phyloP scores from a whole-genome alignment of 2,329 filamentous ascomycete species.

The Daldinia eschscholtzii region DNA sequence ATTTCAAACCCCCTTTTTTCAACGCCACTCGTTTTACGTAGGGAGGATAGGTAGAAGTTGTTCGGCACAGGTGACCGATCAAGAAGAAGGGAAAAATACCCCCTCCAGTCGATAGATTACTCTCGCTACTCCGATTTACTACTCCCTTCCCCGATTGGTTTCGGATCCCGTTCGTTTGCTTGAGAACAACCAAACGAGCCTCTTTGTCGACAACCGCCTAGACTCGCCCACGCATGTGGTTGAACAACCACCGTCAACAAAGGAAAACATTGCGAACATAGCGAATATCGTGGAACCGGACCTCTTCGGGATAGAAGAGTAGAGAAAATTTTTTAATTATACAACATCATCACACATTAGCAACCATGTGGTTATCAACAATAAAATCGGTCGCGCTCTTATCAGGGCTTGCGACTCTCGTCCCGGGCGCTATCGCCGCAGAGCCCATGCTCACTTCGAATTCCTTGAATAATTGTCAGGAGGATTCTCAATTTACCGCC shows the following conservation, averaged over 20 bases:
- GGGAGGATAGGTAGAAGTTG: conserved; percentile 21
- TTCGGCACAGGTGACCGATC: conserved; percentile 38
- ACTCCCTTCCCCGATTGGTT: conserved; percentile 24
- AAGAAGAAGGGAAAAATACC: conserved; percentile 16
- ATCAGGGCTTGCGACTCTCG: conserved; percentile 59
- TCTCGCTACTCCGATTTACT: conserved; percentile 37
- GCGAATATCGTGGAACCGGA: conserved; percentile 20
- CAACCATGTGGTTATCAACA: conserved; percentile 62
- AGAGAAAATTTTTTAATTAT: conserved; percentile 32
- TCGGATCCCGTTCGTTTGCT: conserved; percentile 24
- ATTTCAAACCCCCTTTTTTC: conserved; percentile 36
- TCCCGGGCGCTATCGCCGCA: conserved; percentile 65
- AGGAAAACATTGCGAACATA: conserved; percentile 30
- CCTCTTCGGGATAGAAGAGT: conserved; percentile 25
- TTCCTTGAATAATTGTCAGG: conserved; percentile 87
- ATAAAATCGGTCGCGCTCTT: conserved; percentile 61
- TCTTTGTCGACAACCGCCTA: conserved; percentile 36
- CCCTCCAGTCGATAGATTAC: conserved; percentile 14
- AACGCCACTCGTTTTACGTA: conserved; percentile 38
- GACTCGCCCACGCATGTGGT: conserved; percentile 40
- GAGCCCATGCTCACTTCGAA: conserved; percentile 80
- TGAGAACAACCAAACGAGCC: conserved; percentile 18
- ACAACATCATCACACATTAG: conserved; percentile 19
- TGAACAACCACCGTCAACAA: conserved; percentile 38
- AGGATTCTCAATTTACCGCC: conserved; percentile 86